These are phyloP conservation scores for Luvunga scandens DNA, from an alignment of 345 rosid species.

Conservation along the genomic window DNA sequence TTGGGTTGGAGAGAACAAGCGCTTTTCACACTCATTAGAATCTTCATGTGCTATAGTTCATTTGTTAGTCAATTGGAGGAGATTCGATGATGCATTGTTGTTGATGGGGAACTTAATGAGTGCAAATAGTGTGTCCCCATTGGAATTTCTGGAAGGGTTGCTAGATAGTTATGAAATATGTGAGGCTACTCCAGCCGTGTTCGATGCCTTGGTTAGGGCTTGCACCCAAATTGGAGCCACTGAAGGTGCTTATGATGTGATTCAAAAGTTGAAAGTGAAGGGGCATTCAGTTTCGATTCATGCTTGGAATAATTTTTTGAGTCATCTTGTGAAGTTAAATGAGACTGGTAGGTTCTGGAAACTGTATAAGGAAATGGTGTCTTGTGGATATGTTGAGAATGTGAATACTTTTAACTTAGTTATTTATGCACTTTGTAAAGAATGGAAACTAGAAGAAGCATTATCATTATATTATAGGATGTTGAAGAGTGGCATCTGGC, in stretches of 20 bases:
- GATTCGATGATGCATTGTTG: constrained; percentile 46
- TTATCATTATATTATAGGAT: constrained; percentile 49
- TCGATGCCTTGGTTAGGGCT: constrained; percentile 65
- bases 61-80: constrained; percentile 44
- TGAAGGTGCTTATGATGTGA: constrained; percentile 51
- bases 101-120: constrained; percentile 43
- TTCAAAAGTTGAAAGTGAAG: constrained; percentile 35
- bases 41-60: constrained; percentile 48
- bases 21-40: constrained; percentile 29
- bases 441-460: constrained; percentile 42
- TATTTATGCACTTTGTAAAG: constrained; percentile 59
- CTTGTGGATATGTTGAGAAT: constrained; percentile 53
- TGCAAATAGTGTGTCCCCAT: constrained; percentile 34
- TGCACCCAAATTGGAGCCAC: constrained; percentile 48
- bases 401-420: constrained; percentile 60
- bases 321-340: constrained; percentile 53
- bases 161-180: constrained; percentile 33
- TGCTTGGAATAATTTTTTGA: constrained; percentile 67
- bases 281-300: constrained; percentile 49
- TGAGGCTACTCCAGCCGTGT: constrained; percentile 44
- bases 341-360: constrained; percentile 55
- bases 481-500: constrained; percentile 61
- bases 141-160: constrained; percentile 50
- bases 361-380: constrained; percentile 44
- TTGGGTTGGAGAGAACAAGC: constrained; percentile 37